Evolutionary conservation across 495 filamentous ascomycete genomes (phyloP), one percentile per base, ranked within the genome.

Genomic region (Penicillium ochrochloron): DNA sequence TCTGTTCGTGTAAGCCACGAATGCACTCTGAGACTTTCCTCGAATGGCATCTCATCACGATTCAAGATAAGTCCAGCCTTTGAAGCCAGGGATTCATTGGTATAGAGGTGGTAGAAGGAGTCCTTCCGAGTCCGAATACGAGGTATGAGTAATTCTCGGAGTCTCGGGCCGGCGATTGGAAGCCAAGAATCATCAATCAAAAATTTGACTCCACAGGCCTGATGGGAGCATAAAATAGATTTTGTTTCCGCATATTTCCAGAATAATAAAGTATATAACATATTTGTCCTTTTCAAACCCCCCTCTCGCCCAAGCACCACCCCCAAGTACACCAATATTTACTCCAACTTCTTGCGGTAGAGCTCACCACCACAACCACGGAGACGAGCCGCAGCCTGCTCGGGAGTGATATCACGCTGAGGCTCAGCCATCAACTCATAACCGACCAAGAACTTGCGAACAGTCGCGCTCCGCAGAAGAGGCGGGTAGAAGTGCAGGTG

Each of bases 401-500:
- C 95, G 0, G 95, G 94, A 2, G 96, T 99, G 70, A 99, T 99
- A 74, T 99, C 95, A 54, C 95, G 86, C 76, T 99, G 95, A 29
- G 95, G 95, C 77, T 99, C 95, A 2, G 91, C 95, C 88, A 99
- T 87, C 82, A 99, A 78, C 77, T 99, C 84, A 71, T 78, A 88
- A 57, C 95, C 95, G 31, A 98, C 95, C 44, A 97, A 71, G 79
- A 98, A 99, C 81, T 99, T 99, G 61, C 90, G 87, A 35, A 99
- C 96, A 6, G 92, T 94, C 12, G 95, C 95, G 64, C 93, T 96
- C 48, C 95, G 87, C 65, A 99, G 83, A 42, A 99, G 81, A 9
- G 95, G 95, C 17, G 95, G 95, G 75, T 96, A 97, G 76, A 98
- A 99, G 78, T 99, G 95, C 79, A 99, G 85, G 74, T 99, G 95